Base-by-base conservation (phyloP, 2,329 filamentous ascomycete genomes). In the Hypomyces perniciosus region DNA sequence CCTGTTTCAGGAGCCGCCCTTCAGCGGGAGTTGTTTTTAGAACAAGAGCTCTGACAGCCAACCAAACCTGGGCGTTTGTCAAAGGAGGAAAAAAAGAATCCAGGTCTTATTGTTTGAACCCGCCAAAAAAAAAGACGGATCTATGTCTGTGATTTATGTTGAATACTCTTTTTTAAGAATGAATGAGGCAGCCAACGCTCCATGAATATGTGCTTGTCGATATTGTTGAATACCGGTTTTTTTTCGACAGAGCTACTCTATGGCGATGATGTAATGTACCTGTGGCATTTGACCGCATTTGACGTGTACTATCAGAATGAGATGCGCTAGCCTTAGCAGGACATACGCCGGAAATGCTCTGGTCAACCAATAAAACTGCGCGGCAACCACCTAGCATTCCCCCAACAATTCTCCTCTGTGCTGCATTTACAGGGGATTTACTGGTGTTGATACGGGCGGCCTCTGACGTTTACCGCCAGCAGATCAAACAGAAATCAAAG, bases 1-100 rank as follows among this genome's bases (percentile, higher is more conserved):
- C 49, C 41, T 56, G 59, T 62, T 61, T 61, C 56, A 58, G 55
- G 49, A 64, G 48, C 52, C 60, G 61, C 58, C 51, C 43, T 46
- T 33, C 29, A 44, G 29, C 44, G 48, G 33, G 48, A 51, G 49
- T 27, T 43, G 54, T 52, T 47, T 50, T 46, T 29, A 50, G 53
- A 57, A 55, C 45, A 56, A 57, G 34, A 27, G 48, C 43, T 26
- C 35, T 50, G 49, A 37, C 28, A 43, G 41, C 33, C 52, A 51
- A 49, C 51, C 57, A 45, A 49, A 48, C 20, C 40, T 41, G 38
- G 38, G 37, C 20, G n/a, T 8, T 20, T 41, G 44, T 30, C 43
- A 39, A 35, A 29, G 27, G 31, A 31, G 10, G 28, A 28, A 34
- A 34, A 35, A 33, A 13, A 40, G n/a, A 31, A 26, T 26, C 39